phyloP scores from a whole-genome alignment of 1,284 basidiomycete genomes.

The Tylopilus sp. region DNA sequence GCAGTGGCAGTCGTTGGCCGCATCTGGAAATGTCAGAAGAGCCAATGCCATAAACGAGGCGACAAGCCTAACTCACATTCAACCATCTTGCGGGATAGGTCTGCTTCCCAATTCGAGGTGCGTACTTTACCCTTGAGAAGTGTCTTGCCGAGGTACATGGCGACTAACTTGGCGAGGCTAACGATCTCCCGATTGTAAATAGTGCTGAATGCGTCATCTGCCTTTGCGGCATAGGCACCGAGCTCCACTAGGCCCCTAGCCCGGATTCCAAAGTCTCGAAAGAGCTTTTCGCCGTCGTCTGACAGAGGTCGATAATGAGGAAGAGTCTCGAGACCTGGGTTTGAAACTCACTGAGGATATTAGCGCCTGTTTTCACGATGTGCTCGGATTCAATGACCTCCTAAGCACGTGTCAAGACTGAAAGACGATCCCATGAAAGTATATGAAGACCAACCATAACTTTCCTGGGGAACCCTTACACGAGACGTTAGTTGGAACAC shows the following conservation, averaged over 20 bases:
- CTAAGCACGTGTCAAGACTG: slow-evolving; percentile 26
- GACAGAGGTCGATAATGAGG: background rate
- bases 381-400: slow-evolving; percentile 46
- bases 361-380: slow-evolving; percentile 55
- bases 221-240: slow-evolving; percentile 45
- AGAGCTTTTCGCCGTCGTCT: slow-evolving; percentile 63
- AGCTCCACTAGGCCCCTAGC: slow-evolving; percentile 54
- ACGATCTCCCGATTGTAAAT: slow-evolving; percentile 46
- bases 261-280: slow-evolving; percentile 55
- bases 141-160: slow-evolving; percentile 44
- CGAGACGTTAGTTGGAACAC: background rate
- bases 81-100: slow-evolving; percentile 42
- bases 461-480: slow-evolving; percentile 44
- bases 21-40: slow-evolving; percentile 37
- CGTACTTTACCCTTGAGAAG: slow-evolving; percentile 52
- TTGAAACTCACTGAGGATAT: slow-evolving; percentile 50
- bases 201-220: slow-evolving; percentile 41
- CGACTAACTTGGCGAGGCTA: slow-evolving; percentile 51
- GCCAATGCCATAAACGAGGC: background rate
- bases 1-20: slow-evolving; percentile 59
- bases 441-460: slow-evolving; percentile 26
- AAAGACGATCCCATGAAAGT: background rate
- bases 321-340: background rate
- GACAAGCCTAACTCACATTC: slow-evolving; percentile 40
- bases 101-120: slow-evolving; percentile 55